phyloP scores from a whole-genome alignment of 371 early-diverging fungal genomes.

The Nematocida displodere region DNA sequence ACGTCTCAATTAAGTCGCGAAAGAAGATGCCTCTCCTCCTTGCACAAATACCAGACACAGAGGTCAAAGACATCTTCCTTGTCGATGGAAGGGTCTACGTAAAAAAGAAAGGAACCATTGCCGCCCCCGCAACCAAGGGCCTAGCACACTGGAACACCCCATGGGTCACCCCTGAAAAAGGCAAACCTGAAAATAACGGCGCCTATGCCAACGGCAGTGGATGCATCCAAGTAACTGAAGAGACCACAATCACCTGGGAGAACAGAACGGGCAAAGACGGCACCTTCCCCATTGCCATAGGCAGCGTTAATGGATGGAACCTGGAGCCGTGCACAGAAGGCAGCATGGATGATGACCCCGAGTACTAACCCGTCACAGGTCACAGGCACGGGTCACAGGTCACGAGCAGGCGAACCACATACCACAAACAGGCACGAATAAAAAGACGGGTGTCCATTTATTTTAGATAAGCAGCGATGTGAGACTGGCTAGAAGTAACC shows the following conservation, averaged over 20 bases:
- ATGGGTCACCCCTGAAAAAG: slow-evolving; percentile 16
- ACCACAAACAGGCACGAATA: no score
- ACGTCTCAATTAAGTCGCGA: background rate
- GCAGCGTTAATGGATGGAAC: slow-evolving; percentile 14
- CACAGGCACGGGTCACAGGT: no score
- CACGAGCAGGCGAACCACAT: no score
- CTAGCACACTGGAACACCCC: slow-evolving; percentile 11
- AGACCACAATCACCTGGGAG: background rate
- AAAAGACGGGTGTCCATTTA: no score
- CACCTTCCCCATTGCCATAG: background rate
- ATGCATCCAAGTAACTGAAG: background rate
- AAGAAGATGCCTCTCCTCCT: background rate
- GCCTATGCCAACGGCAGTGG: slow-evolving; percentile 15
- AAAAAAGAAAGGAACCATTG: slow-evolving; percentile 5
- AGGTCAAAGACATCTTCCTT: background rate
- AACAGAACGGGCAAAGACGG: slow-evolving; percentile 13
- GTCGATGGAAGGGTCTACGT: slow-evolving; percentile 11
- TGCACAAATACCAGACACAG: background rate
- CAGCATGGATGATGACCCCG: no score
- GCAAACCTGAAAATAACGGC: background rate
- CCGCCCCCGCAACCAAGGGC: background rate
- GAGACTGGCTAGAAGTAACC: no score
- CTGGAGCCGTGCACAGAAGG: no score
- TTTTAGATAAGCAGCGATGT: no score
- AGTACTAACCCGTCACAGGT: no score